Percentiles rank a stretch among this genome's conserved stretches.
phyloP scores from a whole-genome alignment of 2,329 filamentous ascomycete species.

The Botrytis sinoallii region DNA sequence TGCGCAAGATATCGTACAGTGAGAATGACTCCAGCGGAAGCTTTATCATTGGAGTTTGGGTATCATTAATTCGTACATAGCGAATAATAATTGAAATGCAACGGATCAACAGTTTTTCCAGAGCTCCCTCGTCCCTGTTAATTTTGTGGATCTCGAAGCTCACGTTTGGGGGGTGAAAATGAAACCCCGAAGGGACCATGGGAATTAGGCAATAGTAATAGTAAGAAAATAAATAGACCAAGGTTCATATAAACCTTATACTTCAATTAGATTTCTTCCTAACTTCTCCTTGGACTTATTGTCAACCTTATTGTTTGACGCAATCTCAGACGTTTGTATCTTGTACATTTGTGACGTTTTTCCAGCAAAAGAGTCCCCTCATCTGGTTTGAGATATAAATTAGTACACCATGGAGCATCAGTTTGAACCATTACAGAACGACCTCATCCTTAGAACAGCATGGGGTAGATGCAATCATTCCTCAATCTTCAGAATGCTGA shows the following conservation, averaged over 20 bases:
- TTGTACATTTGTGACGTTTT: neutral
- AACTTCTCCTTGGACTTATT: neutral
- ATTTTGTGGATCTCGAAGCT: neutral
- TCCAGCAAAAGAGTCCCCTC: neutral
- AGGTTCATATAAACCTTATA: slow-evolving; percentile 6
- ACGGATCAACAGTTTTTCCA: slow-evolving; percentile 10
- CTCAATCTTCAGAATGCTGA: neutral
- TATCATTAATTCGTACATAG: neutral
- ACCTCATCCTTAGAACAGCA: slow-evolving; percentile 84
- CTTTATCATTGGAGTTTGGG: neutral
- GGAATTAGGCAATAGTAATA: neutral
- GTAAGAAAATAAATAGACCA: neutral
- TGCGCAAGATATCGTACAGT: neutral
- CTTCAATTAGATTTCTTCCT: neutral
- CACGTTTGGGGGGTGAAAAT: neutral
- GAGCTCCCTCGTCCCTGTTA: neutral
- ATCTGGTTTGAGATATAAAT: neutral
- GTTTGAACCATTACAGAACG: slow-evolving; percentile 87
- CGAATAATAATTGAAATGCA: neutral
- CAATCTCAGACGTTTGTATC: neutral
- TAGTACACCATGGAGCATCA: slow-evolving; percentile 55
- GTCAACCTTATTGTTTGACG: neutral
- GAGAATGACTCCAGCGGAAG: neutral
- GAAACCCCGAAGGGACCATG: neutral
- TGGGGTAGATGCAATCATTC: slow-evolving; percentile 56